Evolutionary conservation across 768 basidiomycete genomes (phyloP).

Genomic region (Trametes villosa): DNA sequence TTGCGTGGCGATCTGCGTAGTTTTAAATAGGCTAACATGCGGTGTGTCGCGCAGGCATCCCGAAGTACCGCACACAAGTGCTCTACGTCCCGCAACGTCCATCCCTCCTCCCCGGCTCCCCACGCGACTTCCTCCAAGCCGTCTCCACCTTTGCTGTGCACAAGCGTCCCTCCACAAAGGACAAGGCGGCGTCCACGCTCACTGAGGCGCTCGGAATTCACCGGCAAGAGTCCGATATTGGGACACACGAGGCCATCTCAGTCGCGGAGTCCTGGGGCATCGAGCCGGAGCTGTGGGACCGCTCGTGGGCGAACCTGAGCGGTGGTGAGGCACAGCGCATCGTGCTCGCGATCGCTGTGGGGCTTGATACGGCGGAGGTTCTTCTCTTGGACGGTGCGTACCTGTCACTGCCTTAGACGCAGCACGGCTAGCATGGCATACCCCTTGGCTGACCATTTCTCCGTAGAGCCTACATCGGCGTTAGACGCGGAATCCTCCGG

Average conservation of each 20-base stretch:
- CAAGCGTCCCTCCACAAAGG: constrained; percentile 29
- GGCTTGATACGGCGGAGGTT: constrained; percentile 76
- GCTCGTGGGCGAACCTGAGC: constrained; percentile 79
- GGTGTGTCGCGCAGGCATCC: constrained; percentile 57
- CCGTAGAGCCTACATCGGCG: constrained; percentile 86
- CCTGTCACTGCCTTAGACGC: background rate
- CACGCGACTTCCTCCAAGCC: constrained; percentile 67
- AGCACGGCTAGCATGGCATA: background rate
- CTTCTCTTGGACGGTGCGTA: constrained; percentile 77
- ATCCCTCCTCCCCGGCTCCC: constrained; percentile 82
- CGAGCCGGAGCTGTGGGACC: constrained; percentile 70
- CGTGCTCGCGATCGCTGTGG: constrained; percentile 75
- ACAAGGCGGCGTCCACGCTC: constrained; percentile 27
- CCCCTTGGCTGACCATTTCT: background rate
- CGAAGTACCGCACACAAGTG: constrained; percentile 75
- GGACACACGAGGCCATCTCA: constrained; percentile 45
- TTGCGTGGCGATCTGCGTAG: background rate
- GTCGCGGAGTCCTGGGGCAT: constrained; percentile 71
- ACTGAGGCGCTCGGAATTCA: background rate
- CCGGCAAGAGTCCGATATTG: background rate
- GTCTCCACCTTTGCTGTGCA: constrained; percentile 57
- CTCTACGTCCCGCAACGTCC: constrained; percentile 90
- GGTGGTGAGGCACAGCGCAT: constrained; percentile 89
- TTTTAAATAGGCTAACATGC: background rate
- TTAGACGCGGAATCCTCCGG: constrained; percentile 71